Conservation (phyloP, 1,139 yeast species). For the Lodderomyces theae region DNA sequence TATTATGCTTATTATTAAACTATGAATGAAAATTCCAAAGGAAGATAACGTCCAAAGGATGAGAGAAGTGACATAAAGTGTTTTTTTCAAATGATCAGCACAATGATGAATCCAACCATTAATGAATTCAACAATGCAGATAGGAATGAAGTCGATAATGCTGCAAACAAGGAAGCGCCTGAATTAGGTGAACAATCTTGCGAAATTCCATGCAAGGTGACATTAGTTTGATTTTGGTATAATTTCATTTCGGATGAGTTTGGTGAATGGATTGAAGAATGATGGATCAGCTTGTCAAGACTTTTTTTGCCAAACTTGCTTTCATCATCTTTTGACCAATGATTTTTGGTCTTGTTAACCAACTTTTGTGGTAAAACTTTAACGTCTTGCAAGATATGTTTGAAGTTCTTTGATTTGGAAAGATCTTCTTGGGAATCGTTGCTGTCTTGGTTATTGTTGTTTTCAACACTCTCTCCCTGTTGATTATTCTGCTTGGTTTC, state of each 20-base stretch:
- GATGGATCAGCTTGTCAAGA: conserved; percentile 3
- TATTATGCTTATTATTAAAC: not conserved
- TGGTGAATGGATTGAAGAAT: conserved; percentile 3
- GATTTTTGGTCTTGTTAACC: conserved; percentile 11
- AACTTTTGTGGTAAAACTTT: conserved; percentile 9
- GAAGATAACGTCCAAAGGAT: conserved; percentile 16
- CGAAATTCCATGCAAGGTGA: conserved; percentile 12
- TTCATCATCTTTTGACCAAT: conserved; percentile 8
- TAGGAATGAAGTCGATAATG: conserved; percentile 6
- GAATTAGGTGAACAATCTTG: conserved; percentile 12
- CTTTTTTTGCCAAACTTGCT: conserved; percentile 3
- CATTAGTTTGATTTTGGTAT: conserved; percentile 10
- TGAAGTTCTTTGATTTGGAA: conserved; percentile 7
- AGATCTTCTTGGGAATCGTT: conserved; percentile 7
- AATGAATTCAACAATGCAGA: conserved; percentile 9
- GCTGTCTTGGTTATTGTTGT: conserved; percentile 4
- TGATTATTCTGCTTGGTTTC: not conserved
- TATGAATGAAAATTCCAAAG: conserved; percentile 9
- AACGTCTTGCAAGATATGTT: conserved; percentile 6
- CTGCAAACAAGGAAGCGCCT: conserved; percentile 1
- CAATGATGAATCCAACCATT: conserved; percentile 6
- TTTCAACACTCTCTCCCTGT: conserved; percentile 5
- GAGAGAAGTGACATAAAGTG: conserved; percentile 7
- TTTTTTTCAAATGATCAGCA: conserved; percentile 1
- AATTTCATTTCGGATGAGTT: conserved; percentile 3